These are phyloP conservation scores for Stereocaulon alpinum DNA, from an alignment of 495 filamentous ascomycete genomes.

Conservation along the genomic window DNA sequence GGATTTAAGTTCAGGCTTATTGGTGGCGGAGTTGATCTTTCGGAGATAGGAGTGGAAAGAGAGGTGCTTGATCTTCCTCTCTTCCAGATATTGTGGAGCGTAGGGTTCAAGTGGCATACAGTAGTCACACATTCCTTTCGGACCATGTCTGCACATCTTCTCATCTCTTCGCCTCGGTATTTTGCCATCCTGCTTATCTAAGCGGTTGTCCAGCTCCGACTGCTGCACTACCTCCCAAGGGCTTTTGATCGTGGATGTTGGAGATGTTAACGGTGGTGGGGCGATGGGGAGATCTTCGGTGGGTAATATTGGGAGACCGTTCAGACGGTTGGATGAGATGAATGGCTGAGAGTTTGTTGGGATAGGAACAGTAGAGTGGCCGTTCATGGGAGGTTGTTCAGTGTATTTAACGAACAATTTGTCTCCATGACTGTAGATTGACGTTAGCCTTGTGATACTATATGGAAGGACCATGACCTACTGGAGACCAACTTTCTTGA, in stretches of 20 bases:
- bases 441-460: slow-evolving; percentile 9
- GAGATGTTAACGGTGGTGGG: slow-evolving; percentile 44
- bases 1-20: slow-evolving; percentile 80
- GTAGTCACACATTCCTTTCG: slow-evolving; percentile 98
- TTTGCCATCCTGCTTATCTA: slow-evolving; percentile 90
- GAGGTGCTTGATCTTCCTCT: slow-evolving; percentile 97
- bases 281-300: slow-evolving; percentile 56
- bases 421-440: slow-evolving; percentile 65
- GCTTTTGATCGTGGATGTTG: slow-evolving; percentile 59
- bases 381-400: slow-evolving; percentile 42
- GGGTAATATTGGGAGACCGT: slow-evolving; percentile 65
- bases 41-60: slow-evolving; percentile 92
- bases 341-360: slow-evolving; percentile 24
- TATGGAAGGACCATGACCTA: slow-evolving; percentile 27
- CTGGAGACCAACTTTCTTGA: slow-evolving; percentile 64
- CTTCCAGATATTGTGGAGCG: slow-evolving; percentile 70
- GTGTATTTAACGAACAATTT: slow-evolving; percentile 77
- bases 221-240: slow-evolving; percentile 90
- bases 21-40: slow-evolving; percentile 91
- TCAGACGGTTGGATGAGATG: slow-evolving; percentile 52
- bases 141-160: slow-evolving; percentile 91
- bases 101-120: slow-evolving; percentile 98
- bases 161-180: slow-evolving; percentile 64
- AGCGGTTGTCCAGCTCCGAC: slow-evolving; percentile 68
- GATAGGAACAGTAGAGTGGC: slow-evolving; percentile 31